A percentile compares a stretch with the other conserved stretches of the same genome.
Conservation (phyloP, 352 stramenopile species). For the Globisporangium solare region DNA sequence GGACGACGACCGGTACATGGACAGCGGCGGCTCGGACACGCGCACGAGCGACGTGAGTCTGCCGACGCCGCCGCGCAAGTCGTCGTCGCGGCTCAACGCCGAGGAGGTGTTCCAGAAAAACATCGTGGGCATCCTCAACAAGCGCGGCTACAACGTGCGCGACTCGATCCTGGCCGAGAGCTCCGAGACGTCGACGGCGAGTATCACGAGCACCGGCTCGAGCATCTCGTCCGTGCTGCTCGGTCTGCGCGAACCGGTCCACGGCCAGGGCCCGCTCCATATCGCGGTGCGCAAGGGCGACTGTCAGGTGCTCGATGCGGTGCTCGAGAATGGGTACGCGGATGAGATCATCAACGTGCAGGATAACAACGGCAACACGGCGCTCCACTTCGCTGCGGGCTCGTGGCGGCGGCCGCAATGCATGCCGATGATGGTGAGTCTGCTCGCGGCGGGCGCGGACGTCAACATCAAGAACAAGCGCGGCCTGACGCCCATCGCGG, state of each 20-base stretch:
- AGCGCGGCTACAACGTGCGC: constrained; percentile 78
- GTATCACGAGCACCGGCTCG: constrained; percentile 55
- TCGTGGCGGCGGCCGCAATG: constrained; percentile 50
- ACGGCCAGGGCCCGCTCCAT: constrained; percentile 73
- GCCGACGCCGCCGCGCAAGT: constrained; percentile 9
- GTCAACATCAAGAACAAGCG: constrained; percentile 55
- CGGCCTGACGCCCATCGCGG: constrained; percentile 56
- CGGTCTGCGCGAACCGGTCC: constrained; percentile 62
- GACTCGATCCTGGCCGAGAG: constrained; percentile 51
- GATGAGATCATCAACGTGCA: constrained; percentile 64
- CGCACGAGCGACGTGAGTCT: constrained; percentile 12
- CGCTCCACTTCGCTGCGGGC: constrained; percentile 70
- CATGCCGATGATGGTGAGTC: constrained; percentile 34
- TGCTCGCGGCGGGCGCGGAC: constrained; percentile 52
- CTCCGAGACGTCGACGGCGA: constrained; percentile 52
- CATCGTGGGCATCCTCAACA: constrained; percentile 74
- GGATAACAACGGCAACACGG: constrained; percentile 80
- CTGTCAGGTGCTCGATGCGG: constrained; percentile 58
- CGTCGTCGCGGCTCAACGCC: constrained; percentile 18
- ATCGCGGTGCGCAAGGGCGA: constrained; percentile 77
- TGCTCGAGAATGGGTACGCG: constrained; percentile 64
- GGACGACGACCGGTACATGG: background rate
- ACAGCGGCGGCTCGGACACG: constrained; percentile 4
- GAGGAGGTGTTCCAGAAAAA: constrained; percentile 69
- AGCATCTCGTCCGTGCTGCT: constrained; percentile 66